Percentiles rank a stretch among this genome's conserved stretches.
Conservation (phyloP, 805 yeast genomes). For the Candida manassasensis region DNA sequence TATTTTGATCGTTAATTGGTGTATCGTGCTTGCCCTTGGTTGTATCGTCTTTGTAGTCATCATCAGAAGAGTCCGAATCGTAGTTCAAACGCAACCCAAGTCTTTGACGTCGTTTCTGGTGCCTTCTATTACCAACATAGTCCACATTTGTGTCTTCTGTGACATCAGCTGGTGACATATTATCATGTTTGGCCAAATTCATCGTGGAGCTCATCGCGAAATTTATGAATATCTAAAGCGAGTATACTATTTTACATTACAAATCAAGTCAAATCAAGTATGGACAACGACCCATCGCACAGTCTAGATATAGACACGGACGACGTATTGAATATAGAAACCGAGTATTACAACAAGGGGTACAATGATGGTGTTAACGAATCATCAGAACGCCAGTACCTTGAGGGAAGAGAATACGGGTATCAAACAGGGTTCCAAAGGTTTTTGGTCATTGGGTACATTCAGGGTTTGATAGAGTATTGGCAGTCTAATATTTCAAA, state of each 20-base stretch:
- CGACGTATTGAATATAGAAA: slow-evolving; percentile 55
- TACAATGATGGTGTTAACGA: slow-evolving; percentile 63
- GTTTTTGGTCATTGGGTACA: slow-evolving; percentile 64
- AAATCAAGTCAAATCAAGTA: background rate
- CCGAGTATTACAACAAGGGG: slow-evolving; percentile 61
- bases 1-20: slow-evolving; percentile 5
- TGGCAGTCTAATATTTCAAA: slow-evolving; percentile 24
- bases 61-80: slow-evolving; percentile 23
- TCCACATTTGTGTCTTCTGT: background rate
- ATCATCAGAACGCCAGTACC: slow-evolving; percentile 52
- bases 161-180: too few species aligned
- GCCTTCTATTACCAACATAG: slow-evolving; percentile 2
- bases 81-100: slow-evolving; percentile 16
- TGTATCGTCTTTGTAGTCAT: slow-evolving; percentile 10
- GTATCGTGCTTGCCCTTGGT: slow-evolving; percentile 6
- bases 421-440: slow-evolving; percentile 73
- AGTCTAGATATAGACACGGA: slow-evolving; percentile 36
- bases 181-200: too few species aligned
- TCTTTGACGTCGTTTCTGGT: slow-evolving; percentile 12
- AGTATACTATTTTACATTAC: too few species aligned
- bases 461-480: slow-evolving; percentile 44
- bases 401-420: slow-evolving; percentile 84
- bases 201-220: slow-evolving; percentile 1
- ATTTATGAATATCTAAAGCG: too few species aligned
- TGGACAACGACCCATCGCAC: background rate